Conservation (phyloP, 495 filamentous ascomycete genomes). For the Astrothelium subdiscretum region DNA sequence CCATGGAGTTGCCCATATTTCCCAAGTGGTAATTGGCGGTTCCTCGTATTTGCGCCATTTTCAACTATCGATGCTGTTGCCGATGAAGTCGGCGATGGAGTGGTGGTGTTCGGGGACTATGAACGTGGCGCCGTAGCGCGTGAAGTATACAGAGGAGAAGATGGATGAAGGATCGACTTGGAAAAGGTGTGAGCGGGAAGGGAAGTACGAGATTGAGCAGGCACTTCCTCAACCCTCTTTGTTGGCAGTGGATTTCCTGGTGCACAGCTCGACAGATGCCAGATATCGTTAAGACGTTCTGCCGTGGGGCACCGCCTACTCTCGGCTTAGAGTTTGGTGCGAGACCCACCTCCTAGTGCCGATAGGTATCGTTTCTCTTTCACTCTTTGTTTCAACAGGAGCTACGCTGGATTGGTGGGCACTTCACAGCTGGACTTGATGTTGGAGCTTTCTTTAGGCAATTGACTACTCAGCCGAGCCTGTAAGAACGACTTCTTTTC, state of each 20-base stretch:
- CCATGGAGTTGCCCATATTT: slow-evolving; percentile 40
- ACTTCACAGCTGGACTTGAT: too few relatives aligned
- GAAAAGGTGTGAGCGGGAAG: background rate
- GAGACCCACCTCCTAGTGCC: background rate
- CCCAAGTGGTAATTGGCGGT: slow-evolving; percentile 93
- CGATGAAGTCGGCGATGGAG: background rate
- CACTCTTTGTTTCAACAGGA: background rate
- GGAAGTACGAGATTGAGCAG: background rate
- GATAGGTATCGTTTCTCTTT: background rate
- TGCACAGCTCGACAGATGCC: background rate
- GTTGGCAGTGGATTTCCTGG: background rate
- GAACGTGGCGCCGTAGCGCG: background rate
- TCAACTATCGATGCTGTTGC: slow-evolving; percentile 6
- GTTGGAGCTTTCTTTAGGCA: too few relatives aligned
- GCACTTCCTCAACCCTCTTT: background rate
- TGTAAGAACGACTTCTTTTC: too few relatives aligned
- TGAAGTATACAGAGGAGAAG: background rate
- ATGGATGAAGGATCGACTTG: background rate
- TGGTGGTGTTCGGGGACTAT: background rate
- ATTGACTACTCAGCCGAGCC: too few relatives aligned
- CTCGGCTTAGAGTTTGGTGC: background rate
- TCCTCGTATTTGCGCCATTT: slow-evolving; percentile 93
- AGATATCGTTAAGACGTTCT: background rate
- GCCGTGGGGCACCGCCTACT: background rate
- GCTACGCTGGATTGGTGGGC: too few relatives aligned